A percentile compares a stretch with the other conserved stretches of the same genome.
Evolutionary conservation across 140 eudicot genomes (phyloP).

Genomic region (Stevia rebaudiana): DNA sequence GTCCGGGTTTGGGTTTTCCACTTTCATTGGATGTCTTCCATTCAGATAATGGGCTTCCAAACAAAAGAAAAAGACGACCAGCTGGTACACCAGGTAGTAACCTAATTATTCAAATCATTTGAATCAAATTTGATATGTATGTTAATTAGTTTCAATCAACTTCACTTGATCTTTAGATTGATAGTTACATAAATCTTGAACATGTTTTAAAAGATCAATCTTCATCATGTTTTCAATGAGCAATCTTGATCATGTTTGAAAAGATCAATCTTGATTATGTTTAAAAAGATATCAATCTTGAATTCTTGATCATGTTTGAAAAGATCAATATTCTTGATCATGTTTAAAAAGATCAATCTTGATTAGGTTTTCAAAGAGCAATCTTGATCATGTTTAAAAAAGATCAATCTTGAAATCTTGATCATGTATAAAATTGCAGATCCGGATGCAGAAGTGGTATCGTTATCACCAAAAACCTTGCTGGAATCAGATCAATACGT

Average conservation of each 20-base stretch:
- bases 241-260: constrained; percentile 5
- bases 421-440: constrained; percentile 26
- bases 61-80: constrained; percentile 57
- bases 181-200: too few relatives aligned
- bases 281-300: too few relatives aligned
- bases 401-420: background rate
- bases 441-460: constrained; percentile 72
- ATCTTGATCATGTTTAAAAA: too few relatives aligned
- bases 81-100: constrained; percentile 67
- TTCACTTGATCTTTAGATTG: background rate
- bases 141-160: too few relatives aligned
- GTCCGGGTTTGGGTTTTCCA: too few relatives aligned
- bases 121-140: background rate
- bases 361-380: too few relatives aligned
- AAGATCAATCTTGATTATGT: too few relatives aligned
- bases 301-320: constrained; percentile 4
- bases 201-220: too few relatives aligned
- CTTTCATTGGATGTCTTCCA: constrained; percentile 27
- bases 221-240: too few relatives aligned
- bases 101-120: background rate
- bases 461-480: constrained; percentile 50
- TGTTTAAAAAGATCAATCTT: too few relatives aligned
- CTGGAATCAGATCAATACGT: constrained; percentile 56
- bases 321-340: too few relatives aligned
- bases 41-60: constrained; percentile 43